A percentile compares a stretch with the other conserved stretches of the same genome.
These are phyloP conservation scores for Prunus davidiana DNA, from an alignment of 306 rosid genomes.

Conservation along the genomic window DNA sequence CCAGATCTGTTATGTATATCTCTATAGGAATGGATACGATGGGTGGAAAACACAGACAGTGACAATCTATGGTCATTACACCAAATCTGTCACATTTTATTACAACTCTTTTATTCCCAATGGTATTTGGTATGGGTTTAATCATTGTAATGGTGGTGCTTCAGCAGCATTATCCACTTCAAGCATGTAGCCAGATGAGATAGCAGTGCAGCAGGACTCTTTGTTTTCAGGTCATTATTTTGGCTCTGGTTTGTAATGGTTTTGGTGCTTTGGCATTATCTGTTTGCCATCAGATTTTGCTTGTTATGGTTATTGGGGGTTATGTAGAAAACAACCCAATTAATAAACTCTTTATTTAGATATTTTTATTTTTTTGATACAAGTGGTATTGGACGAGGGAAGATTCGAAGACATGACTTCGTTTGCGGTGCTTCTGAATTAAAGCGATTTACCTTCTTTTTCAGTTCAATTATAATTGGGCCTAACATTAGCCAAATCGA, in stretches of 20 bases:
- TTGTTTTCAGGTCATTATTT: neutral
- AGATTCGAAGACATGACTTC: too few species aligned
- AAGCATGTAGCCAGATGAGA: slow-evolving; percentile 9
- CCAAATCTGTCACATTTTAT: slow-evolving; percentile 43
- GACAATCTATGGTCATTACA: slow-evolving; percentile 40
- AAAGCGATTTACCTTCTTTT: too few species aligned
- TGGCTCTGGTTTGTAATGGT: slow-evolving; percentile 1
- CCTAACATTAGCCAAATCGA: too few species aligned
- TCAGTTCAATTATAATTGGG: too few species aligned
- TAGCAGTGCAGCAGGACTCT: neutral
- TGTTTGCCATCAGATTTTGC: neutral
- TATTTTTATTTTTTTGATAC: too few species aligned
- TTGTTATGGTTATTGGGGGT: neutral
- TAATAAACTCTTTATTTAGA: too few species aligned
- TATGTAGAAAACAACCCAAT: neutral
- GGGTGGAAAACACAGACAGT: slow-evolving; percentile 80
- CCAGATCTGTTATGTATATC: slow-evolving; percentile 56
- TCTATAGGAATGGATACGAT: slow-evolving; percentile 73
- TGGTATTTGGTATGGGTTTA: slow-evolving; percentile 75
- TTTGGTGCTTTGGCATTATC: neutral
- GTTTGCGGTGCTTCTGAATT: too few species aligned
- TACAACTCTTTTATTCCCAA: slow-evolving; percentile 53
- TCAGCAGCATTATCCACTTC: slow-evolving; percentile 26
- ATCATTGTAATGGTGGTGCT: slow-evolving; percentile 35
- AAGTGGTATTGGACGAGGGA: too few species aligned